Base-by-base conservation (phyloP, 768 basidiomycete genomes). In the Gymnopilus dilepis region DNA sequence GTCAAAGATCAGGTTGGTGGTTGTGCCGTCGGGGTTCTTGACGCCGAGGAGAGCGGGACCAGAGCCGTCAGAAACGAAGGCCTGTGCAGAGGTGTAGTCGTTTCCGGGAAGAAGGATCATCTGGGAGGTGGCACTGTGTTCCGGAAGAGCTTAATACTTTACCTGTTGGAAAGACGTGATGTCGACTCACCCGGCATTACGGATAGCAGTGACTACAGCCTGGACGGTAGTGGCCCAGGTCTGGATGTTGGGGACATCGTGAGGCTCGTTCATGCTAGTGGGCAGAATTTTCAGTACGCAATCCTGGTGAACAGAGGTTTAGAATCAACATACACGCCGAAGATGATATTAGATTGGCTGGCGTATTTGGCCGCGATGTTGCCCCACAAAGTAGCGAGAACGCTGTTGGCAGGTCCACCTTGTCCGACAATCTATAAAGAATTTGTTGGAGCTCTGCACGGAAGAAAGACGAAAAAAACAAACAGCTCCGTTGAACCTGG, bases 181-280 rank as follows among this genome's bases (percentile, higher is more conserved):
- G 3, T 62, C 2, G 12, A 50, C 70, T 31, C 63, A 78, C 80
- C 84, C 84, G 3, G 82, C 84, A 2, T 77, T 71, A 47, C 87
- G 82, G 63, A 89, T 88, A 4, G 85, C 86, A 21, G 82, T 86
- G 19, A 89, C 85, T 13, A 82, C 84, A n/a, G 80, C 80, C 71
- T 88, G 86, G 28, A 86, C 82, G 1, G 82, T 72, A 13, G 60
- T 69, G 6, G 84, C 85, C 85, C 85, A 86, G 0, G 70, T 64
- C 24, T 57, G 61, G 66, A 85, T 82, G 60, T 78, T 69, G 8
- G 83, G 82, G 5, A 85, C 69, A 67, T 87, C 84, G 63, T 88
- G 86, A 4, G 86, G 86, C 63, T 88, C 86, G 63, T 88, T 88
- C 85, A 87, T 86, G 26, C 82, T 84, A 53, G 22, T 28, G 6